phyloP scores from a whole-genome alignment of 257 asterid species.

The Ilex aquifolium region DNA sequence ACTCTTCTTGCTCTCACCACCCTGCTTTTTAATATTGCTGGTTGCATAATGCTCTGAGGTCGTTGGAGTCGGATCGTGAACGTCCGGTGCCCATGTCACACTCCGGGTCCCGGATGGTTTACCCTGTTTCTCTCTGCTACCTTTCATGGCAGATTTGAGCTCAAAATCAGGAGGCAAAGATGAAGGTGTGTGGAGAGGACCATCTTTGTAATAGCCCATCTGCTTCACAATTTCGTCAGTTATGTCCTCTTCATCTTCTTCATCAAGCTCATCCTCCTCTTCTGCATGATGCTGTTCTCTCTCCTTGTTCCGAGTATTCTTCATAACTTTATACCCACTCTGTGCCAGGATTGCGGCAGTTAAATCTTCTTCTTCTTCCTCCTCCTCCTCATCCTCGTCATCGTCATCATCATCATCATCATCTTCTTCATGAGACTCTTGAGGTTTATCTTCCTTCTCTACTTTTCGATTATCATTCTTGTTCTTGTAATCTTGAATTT shows the following conservation, averaged over 20 bases:
- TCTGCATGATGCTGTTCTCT: neutral
- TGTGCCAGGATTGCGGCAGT: no score
- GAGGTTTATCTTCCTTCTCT: neutral
- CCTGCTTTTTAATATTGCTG: slow-evolving; percentile 19
- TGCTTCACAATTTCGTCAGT: slow-evolving; percentile 22
- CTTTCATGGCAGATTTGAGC: slow-evolving; percentile 47
- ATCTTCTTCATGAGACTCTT: no score
- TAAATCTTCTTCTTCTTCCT: no score
- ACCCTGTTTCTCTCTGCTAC: slow-evolving; percentile 33
- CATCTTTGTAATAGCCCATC: slow-evolving; percentile 22
- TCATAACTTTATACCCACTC: no score
- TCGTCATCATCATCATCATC: no score
- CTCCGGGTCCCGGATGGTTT: slow-evolving; percentile 17
- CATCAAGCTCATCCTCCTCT: slow-evolving; percentile 5
- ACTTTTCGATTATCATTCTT: neutral
- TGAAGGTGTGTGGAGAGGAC: slow-evolving; percentile 18
- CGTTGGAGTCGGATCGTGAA: slow-evolving; percentile 39
- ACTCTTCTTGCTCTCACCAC: slow-evolving; percentile 25
- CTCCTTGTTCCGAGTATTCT: no score
- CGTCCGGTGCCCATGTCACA: slow-evolving; percentile 44
- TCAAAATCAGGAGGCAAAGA: slow-evolving; percentile 22
- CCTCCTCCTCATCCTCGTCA: no score
- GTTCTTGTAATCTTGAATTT: no score
- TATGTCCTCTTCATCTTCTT: slow-evolving; percentile 20
- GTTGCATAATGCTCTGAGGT: slow-evolving; percentile 18